Base-by-base conservation (phyloP, 2,329 filamentous ascomycete species). In the Colletotrichum tropicicola region DNA sequence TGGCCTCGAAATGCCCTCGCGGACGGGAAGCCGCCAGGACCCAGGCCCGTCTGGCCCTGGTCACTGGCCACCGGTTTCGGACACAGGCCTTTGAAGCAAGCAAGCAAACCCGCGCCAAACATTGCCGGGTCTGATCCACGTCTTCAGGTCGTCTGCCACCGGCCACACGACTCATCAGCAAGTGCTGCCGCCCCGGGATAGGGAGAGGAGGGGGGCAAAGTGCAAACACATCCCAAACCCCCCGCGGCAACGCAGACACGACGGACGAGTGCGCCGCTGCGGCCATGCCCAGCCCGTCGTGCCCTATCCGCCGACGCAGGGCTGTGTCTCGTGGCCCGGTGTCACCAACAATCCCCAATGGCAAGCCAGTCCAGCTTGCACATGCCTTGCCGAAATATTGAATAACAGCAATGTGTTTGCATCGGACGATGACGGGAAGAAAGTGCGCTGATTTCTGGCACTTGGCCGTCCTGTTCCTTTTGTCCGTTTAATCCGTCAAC, bases 341-440 rank as follows among this genome's bases (percentile, higher is more conserved):
- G 44, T 49, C 25, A 32, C 32, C 32, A 35, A 13, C 19, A 43
- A 21, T 23, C n/a, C 19, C 39, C 15, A 32, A 44, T 44, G 10
- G 52, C 35, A 44, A 44, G 23, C 39, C 15, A 15, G 19, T 28
- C 30, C 23, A 48, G 28, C 25, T 37, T 47, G 30, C 21, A n/a
- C 2, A 39, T 19, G 32, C n/a, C 61, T 55, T 23, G 44, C 23
- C 10, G 23, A 62, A 19, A 35, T 28, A 62, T 45, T 65, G 51
- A 61, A 41, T 56, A 37, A 65, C 35, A 51, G 23, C 25, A 48
- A 39, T 28, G 21, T 41, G 12, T 19, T n/a, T 35, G 41, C 49
- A 56, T 67, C 61, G 61, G 65, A 61, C 23, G 56, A 58, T 66
- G 51, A 66, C 54, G 44, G 48, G 51, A 57, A 28, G 15, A 12